Evolutionary conservation across 2,329 filamentous ascomycete species (phyloP), one percentile per base, ranked within the genome.

Genomic region (Trichoderma simmonsii): DNA sequence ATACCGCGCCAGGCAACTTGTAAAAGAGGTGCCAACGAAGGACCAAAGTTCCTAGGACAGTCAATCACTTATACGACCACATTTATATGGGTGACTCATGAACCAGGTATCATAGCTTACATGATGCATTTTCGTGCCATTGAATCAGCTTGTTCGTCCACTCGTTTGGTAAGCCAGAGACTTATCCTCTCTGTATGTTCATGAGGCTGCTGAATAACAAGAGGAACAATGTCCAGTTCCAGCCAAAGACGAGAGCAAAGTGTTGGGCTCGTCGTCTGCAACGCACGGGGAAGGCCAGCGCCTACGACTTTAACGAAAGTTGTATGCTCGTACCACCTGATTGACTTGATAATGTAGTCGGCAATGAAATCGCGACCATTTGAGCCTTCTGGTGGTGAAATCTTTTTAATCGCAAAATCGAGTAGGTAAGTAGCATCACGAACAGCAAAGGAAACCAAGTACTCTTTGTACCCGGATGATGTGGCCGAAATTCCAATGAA

Each of bases 121-220:
- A 90, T 88, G 73, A 94, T 86, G 79, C 91, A 93, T 83, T 94
- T 95, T 73, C 93, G 86, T 2, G 91, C 91, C 88, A 95, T 92
- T 0, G 91, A 92, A 78, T 95, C 93, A 1, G 93, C 92, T 79
- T 94, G 90, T 79, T 96, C 93, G 76, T 95, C 93, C 5, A 94
- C 86, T n/a, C 86, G 83, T 78, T 89, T 89, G 39, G 82, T 80
- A 60, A 86, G 83, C 85, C 87, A 88, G 73, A 86, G 84, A 56
- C 76, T 81, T 75, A 79, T 81, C 69, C 77, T 69, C 75, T 83
- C 82, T 73, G 80, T 77, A 56, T 84, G 82, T 14, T 85, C 80
- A 69, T 85, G 84, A 6, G 43, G 62, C 43, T 85, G 84, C 11
- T 82, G 83, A 73, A 94, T 85, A 4, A 92, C 87, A 54, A 95